phyloP scores from a whole-genome alignment of 192 early-diverging fungal genomes.

The Backusella circina region DNA sequence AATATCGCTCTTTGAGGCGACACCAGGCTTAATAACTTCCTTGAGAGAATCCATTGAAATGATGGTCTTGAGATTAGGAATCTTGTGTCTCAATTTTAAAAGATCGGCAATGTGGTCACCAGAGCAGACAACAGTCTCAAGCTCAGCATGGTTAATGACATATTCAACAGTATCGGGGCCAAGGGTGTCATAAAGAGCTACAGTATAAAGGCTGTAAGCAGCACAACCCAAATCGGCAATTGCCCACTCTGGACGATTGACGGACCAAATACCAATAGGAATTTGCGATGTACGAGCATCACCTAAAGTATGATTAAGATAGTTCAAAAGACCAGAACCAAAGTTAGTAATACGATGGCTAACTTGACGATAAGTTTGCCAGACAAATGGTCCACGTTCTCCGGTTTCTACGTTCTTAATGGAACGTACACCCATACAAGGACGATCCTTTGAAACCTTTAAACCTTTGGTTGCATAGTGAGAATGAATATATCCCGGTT shows the following conservation, averaged over 20 bases:
- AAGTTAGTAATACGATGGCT: slow-evolving; percentile 57
- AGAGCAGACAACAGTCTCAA: slow-evolving; percentile 64
- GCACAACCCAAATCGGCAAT: slow-evolving; percentile 65
- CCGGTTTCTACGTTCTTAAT: slow-evolving; percentile 52
- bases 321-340: slow-evolving; percentile 66
- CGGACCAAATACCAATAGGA: slow-evolving; percentile 66
- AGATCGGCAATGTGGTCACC: slow-evolving; percentile 46
- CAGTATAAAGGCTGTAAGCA: slow-evolving; percentile 61
- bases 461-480: slow-evolving; percentile 34
- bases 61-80: slow-evolving; percentile 69
- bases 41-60: slow-evolving; percentile 73
- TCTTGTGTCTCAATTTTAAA: slow-evolving; percentile 52
- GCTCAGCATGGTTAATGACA: slow-evolving; percentile 83
- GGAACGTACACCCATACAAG: slow-evolving; percentile 64
- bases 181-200: slow-evolving; percentile 88
- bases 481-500: not conserved
- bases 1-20: slow-evolving; percentile 23
- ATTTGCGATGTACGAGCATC: slow-evolving; percentile 17
- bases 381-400: slow-evolving; percentile 62
- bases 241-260: slow-evolving; percentile 76
- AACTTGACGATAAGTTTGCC: slow-evolving; percentile 68
- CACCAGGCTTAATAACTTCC: slow-evolving; percentile 24
- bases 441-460: slow-evolving; percentile 45
- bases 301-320: slow-evolving; percentile 43
- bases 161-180: slow-evolving; percentile 81